phyloP scores from a whole-genome alignment of 1,284 basidiomycete genomes.

The Spongiforma sp. region DNA sequence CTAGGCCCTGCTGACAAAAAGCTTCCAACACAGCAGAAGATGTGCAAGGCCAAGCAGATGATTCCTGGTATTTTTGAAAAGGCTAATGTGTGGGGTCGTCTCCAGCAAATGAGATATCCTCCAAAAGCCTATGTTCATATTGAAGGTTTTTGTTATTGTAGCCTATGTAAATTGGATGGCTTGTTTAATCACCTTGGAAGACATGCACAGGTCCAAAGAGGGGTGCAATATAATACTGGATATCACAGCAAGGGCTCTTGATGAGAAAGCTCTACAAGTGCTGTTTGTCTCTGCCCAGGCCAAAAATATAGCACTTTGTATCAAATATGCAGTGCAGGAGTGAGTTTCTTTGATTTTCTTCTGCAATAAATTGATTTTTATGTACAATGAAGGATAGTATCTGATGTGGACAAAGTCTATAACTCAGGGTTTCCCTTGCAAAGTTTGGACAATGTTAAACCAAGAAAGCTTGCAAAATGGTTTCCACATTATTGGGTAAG shows the following conservation, averaged over 20 bases:
- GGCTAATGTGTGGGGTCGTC: conserved; percentile 3
- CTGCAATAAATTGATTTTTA: background rate
- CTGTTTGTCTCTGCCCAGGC: background rate
- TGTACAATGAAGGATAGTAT: background rate
- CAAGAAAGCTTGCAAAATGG: background rate
- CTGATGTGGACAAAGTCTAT: background rate
- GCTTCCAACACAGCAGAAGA: background rate
- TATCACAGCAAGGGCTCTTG: background rate
- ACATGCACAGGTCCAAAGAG: background rate
- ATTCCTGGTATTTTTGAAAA: background rate
- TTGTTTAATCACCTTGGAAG: background rate
- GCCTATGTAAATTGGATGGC: background rate
- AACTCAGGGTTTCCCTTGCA: background rate
- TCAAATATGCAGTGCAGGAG: conserved; percentile 4
- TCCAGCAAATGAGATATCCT: background rate
- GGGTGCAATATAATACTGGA: background rate
- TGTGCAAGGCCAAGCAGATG: background rate
- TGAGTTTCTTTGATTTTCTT: background rate
- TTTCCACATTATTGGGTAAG: conserved; percentile 7
- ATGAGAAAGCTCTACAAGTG: background rate
- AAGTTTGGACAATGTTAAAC: fast-evolving
- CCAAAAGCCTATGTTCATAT: background rate
- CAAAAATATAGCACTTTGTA: conserved; percentile 7
- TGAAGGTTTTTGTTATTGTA: background rate
- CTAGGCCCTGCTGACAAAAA: background rate